These are phyloP conservation scores for Nelumbo lutea DNA, from an alignment of 164 flowering plant species.

Conservation along the genomic window DNA sequence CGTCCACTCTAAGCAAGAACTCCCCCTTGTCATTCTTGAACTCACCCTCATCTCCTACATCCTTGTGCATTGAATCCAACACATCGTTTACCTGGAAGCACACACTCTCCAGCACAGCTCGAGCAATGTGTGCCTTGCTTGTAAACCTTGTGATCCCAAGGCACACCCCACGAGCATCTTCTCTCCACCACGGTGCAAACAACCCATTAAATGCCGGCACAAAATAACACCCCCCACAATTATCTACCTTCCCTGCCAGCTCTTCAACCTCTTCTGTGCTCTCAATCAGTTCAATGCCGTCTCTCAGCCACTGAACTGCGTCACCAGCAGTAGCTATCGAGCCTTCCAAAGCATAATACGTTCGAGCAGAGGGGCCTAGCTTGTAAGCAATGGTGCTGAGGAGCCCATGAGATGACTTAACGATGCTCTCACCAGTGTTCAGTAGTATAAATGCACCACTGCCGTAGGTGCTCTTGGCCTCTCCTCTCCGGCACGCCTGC, in stretches of 20 bases:
- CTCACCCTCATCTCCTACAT: slow-evolving; percentile 50
- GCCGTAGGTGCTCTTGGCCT: slow-evolving; percentile 98
- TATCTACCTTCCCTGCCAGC: slow-evolving; percentile 58
- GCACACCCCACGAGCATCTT: slow-evolving; percentile 92
- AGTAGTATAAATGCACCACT: slow-evolving; percentile 93
- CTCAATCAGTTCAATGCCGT: slow-evolving; percentile 67
- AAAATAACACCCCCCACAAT: slow-evolving; percentile 86
- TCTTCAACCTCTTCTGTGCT: slow-evolving; percentile 73
- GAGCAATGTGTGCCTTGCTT: slow-evolving; percentile 72
- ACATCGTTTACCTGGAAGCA: slow-evolving; percentile 95
- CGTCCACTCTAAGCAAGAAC: slow-evolving; percentile 69
- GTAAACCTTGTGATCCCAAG: slow-evolving; percentile 91
- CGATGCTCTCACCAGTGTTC: slow-evolving; percentile 65
- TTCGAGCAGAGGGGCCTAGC: slow-evolving; percentile 72
- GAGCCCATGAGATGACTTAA: slow-evolving; percentile 68
- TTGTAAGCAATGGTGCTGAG: slow-evolving; percentile 78
- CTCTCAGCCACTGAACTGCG: slow-evolving; percentile 98
- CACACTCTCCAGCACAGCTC: slow-evolving; percentile 96
- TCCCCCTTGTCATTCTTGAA: slow-evolving; percentile 42
- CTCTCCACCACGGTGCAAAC: slow-evolving; percentile 99
- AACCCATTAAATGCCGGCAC: slow-evolving; percentile 96
- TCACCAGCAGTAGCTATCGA: slow-evolving; percentile 98
- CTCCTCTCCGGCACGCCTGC: slow-evolving; percentile 83
- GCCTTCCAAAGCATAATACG: slow-evolving; percentile 92
- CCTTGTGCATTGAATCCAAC: slow-evolving; percentile 91